A percentile compares a stretch with the other conserved stretches of the same genome.
These are phyloP conservation scores for Vinca minor DNA, from an alignment of 257 asterid genomes.

Conservation along the genomic window DNA sequence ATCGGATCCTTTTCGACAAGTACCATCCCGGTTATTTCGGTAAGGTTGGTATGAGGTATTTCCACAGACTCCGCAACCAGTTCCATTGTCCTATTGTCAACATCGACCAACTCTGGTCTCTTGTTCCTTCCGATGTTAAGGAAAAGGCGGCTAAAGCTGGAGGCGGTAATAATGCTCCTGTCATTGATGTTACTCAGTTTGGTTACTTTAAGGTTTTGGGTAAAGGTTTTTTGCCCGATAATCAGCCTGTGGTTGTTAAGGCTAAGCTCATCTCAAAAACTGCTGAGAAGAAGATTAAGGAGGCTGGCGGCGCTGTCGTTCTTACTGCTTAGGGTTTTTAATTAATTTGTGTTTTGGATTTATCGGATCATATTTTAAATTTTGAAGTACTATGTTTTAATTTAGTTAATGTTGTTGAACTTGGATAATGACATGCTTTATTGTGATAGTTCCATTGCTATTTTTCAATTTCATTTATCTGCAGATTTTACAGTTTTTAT, in stretches of 20 bases:
- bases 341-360: constrained; percentile 6
- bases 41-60: too few relatives aligned
- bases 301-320: constrained; percentile 12
- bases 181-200: constrained; percentile 6
- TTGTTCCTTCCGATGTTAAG: constrained; percentile 11
- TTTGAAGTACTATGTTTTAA: not conserved
- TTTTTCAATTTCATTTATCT: not conserved
- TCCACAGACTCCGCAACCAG: constrained; percentile 11
- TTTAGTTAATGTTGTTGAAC: not conserved
- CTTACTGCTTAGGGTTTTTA: constrained; percentile 41
- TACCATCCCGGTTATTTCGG: constrained; percentile 66
- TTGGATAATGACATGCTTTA: constrained; percentile 5
- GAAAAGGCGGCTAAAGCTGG: too few relatives aligned
- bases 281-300: too few relatives aligned
- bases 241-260: too few relatives aligned
- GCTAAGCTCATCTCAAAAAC: too few relatives aligned
- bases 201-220: too few relatives aligned
- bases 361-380: constrained; percentile 3
- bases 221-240: too few relatives aligned
- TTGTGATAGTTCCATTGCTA: not conserved
- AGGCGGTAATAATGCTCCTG: constrained; percentile 17
- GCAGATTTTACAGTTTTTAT: not conserved
- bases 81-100: constrained; percentile 10
- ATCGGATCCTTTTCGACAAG: constrained; percentile 73
- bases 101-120: constrained; percentile 11